phyloP scores from a whole-genome alignment of 306 rosid genomes.

The Parietaria judaica region DNA sequence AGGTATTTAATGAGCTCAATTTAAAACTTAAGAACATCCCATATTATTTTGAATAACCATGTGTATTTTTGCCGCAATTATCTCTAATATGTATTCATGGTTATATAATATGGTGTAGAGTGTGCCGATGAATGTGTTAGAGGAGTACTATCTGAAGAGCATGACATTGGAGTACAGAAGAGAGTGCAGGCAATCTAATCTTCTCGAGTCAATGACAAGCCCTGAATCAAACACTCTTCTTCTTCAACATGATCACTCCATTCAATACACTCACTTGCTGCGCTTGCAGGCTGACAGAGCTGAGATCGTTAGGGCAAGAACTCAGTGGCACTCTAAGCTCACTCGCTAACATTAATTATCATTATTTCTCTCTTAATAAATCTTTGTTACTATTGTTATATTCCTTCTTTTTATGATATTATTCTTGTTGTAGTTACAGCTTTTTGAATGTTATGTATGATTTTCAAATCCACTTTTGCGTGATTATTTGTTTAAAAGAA shows the following conservation, averaged over 20 bases:
- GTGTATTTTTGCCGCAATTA: too few relatives aligned
- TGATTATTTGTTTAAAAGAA: too few relatives aligned
- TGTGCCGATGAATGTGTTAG: slow-evolving; percentile 60
- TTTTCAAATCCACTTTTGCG: too few relatives aligned
- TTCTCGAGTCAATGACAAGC: slow-evolving; percentile 69
- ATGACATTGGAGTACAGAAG: slow-evolving; percentile 80
- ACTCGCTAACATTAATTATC: not conserved
- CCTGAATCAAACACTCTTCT: slow-evolving; percentile 27
- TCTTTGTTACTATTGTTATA: too few relatives aligned
- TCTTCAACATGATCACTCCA: slow-evolving; percentile 12
- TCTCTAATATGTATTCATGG: too few relatives aligned
- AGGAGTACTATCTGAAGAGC: slow-evolving; percentile 49
- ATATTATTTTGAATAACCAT: too few relatives aligned
- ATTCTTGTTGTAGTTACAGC: too few relatives aligned
- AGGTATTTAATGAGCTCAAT: too few relatives aligned
- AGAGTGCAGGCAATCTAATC: slow-evolving; percentile 67
- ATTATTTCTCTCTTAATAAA: too few relatives aligned
- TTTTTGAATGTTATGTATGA: too few relatives aligned
- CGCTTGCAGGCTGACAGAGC: slow-evolving; percentile 54
- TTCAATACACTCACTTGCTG: slow-evolving; percentile 68
- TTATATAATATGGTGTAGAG: slow-evolving; percentile 36
- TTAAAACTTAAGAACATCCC: too few relatives aligned
- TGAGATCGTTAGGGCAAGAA: slow-evolving; percentile 77
- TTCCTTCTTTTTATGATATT: too few relatives aligned
- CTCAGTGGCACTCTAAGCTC: slow-evolving; percentile 49